These are phyloP conservation scores for Trichothecium sympodiale DNA, from an alignment of 2,329 filamentous ascomycete species.

Conservation along the genomic window DNA sequence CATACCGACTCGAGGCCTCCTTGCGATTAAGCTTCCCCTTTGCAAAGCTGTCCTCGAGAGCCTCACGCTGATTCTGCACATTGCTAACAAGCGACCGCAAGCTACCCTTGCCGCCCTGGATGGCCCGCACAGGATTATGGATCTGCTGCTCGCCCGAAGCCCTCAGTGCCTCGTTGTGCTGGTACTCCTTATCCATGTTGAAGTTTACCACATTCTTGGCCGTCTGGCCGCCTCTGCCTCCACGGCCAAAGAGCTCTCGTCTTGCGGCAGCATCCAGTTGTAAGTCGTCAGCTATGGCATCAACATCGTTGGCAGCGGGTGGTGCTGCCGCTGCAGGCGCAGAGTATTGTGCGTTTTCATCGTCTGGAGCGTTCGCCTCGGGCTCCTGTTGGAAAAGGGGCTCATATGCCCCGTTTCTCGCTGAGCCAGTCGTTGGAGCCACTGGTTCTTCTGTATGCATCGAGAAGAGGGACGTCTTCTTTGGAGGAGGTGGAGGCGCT, in stretches of 20 bases:
- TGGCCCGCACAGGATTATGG: slow-evolving; percentile 77
- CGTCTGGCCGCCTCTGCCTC: slow-evolving; percentile 24
- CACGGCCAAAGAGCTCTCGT: slow-evolving; percentile 76
- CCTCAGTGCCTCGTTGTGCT: slow-evolving; percentile 67
- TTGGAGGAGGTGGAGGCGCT: slow-evolving; percentile 22
- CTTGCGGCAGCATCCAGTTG: slow-evolving; percentile 67
- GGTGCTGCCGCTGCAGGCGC: slow-evolving; percentile 3
- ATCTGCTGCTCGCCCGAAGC: slow-evolving; percentile 58
- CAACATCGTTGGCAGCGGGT: slow-evolving; percentile 1
- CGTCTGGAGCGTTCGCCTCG: slow-evolving; percentile 9
- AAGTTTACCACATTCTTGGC: slow-evolving; percentile 66
- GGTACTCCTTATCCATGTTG: slow-evolving; percentile 81
- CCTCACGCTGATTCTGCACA: slow-evolving; percentile 72
- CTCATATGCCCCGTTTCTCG: slow-evolving; percentile 30
- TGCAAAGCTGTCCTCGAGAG: slow-evolving; percentile 86
- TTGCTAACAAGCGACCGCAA: slow-evolving; percentile 79
- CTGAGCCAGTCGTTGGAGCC: slow-evolving; percentile 7
- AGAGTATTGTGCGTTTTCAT: slow-evolving; percentile 20
- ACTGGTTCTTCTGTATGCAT: slow-evolving; percentile 33
- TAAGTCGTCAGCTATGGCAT: slow-evolving; percentile 40
- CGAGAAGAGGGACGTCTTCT: slow-evolving; percentile 60
- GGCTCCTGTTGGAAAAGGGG: slow-evolving; percentile 33
- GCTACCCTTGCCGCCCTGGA: slow-evolving; percentile 74
- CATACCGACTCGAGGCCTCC: slow-evolving; percentile 74
- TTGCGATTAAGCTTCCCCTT: slow-evolving; percentile 66